Conservation (phyloP, 345 rosid species). For the Pugionium cornutum region DNA sequence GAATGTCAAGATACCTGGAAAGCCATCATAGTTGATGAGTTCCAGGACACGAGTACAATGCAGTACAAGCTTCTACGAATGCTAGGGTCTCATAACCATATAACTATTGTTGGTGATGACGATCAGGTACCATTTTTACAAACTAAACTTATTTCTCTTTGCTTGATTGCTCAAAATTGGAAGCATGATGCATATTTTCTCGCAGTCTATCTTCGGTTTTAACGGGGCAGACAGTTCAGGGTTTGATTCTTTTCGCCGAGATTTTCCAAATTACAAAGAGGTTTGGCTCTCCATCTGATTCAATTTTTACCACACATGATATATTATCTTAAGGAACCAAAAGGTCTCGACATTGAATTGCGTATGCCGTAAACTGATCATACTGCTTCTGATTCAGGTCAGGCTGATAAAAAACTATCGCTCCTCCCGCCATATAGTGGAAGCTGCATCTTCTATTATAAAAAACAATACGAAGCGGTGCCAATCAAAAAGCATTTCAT, state of each 20-base stretch:
- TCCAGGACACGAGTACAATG: slow-evolving; percentile 95
- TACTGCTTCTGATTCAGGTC: slow-evolving; percentile 50
- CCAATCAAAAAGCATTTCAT: slow-evolving; percentile 59
- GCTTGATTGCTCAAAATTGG: neutral
- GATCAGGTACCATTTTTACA: slow-evolving; percentile 64
- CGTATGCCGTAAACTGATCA: slow-evolving; percentile 9
- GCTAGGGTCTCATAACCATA: slow-evolving; percentile 72
- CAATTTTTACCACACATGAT: slow-evolving; percentile 6
- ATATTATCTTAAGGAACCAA: slow-evolving; percentile 9
- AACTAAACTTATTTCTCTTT: neutral
- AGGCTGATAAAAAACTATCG: slow-evolving; percentile 82
- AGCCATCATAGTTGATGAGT: slow-evolving; percentile 87
- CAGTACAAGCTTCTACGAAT: slow-evolving; percentile 68
- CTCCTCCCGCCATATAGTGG: slow-evolving; percentile 82
- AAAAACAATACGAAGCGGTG: slow-evolving; percentile 69
- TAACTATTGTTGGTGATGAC: slow-evolving; percentile 92
- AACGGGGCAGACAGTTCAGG: slow-evolving; percentile 91
- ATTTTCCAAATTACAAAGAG: slow-evolving; percentile 81
- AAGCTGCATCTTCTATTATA: slow-evolving; percentile 87
- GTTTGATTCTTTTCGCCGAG: slow-evolving; percentile 83
- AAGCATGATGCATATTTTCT: slow-evolving; percentile 22
- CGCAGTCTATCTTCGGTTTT: slow-evolving; percentile 93
- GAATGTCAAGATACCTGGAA: slow-evolving; percentile 79
- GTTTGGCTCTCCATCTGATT: slow-evolving; percentile 37
- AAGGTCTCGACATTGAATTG: neutral